These are phyloP conservation scores for Actinomortierella ambigua DNA, from an alignment of 371 early-diverging fungal species.

Conservation along the genomic window DNA sequence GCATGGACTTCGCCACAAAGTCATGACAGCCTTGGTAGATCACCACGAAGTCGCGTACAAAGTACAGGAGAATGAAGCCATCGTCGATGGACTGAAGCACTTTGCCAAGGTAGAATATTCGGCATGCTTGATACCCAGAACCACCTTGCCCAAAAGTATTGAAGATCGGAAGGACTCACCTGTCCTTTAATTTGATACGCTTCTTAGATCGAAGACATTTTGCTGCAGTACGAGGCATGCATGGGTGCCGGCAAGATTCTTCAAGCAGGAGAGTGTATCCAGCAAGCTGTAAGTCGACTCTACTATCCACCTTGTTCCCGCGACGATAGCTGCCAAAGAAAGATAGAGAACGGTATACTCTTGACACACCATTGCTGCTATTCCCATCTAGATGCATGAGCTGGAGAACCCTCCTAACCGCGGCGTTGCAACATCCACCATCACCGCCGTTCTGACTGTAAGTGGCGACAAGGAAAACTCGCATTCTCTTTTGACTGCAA, in stretches of 20 bases:
- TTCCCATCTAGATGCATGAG: no score
- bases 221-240: constrained; percentile 26
- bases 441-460: constrained; percentile 39
- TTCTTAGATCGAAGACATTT: constrained; percentile 32
- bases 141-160: background rate
- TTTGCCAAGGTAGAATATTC: constrained; percentile 19
- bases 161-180: background rate
- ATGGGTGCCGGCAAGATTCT: constrained; percentile 45
- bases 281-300: constrained; percentile 34
- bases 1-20: constrained; percentile 35
- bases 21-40: constrained; percentile 36
- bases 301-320: no score
- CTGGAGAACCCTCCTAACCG: constrained; percentile 29
- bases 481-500: no score
- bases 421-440: constrained; percentile 26
- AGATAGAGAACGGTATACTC: no score
- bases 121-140: background rate
- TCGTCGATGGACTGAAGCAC: constrained; percentile 32
- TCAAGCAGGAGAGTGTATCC: constrained; percentile 44
- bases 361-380: no score
- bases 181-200: background rate
- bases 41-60: constrained; percentile 39
- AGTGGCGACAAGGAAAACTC: background rate
- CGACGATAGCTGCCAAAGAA: no score
- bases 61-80: constrained; percentile 33